These are phyloP conservation scores for Barnettozyma hawaiiensis DNA, from an alignment of 1,139 yeast genomes.

Conservation along the genomic window DNA sequence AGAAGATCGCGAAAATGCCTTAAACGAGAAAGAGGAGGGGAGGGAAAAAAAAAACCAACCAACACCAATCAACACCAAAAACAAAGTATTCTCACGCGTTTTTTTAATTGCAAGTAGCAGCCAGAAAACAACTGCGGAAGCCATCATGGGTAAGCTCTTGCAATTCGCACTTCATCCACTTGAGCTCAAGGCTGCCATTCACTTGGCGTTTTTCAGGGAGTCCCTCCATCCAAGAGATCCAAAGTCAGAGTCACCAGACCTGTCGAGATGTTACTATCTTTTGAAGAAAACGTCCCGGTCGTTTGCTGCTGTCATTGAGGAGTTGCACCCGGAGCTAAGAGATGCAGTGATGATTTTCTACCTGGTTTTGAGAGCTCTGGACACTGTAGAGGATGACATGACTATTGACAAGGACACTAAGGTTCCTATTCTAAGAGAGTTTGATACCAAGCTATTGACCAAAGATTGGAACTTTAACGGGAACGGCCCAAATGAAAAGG, in stretches of 20 bases:
- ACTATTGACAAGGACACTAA: conserved; percentile 65
- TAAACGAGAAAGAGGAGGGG: no score
- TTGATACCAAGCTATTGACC: conserved; percentile 55
- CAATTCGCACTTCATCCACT: conserved; percentile 65
- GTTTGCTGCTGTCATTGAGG: conserved; percentile 87
- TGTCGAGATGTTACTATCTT: conserved; percentile 64
- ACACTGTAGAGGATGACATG: conserved; percentile 97
- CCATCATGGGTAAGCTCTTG: conserved; percentile 56
- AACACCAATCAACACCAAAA: no score
- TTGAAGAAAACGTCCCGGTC: conserved; percentile 76
- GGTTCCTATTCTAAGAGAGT: conserved; percentile 66
- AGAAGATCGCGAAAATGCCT: no score
- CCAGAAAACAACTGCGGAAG: background rate
- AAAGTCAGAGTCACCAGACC: conserved; percentile 38
- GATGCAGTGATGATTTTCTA: conserved; percentile 80
- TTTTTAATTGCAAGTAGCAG: no score
- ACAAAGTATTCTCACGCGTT: no score
- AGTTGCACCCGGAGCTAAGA: conserved; percentile 84
- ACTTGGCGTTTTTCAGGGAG: conserved; percentile 49
- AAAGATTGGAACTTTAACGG: conserved; percentile 81
- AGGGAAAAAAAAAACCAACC: background rate
- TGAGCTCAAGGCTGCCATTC: conserved; percentile 65
- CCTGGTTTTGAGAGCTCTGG: conserved; percentile 81
- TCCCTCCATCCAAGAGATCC: conserved; percentile 50
- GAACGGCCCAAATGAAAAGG: conserved; percentile 71